Evolutionary conservation across 768 basidiomycete species (phyloP).

Genomic region (Tephrocybe sp.): DNA sequence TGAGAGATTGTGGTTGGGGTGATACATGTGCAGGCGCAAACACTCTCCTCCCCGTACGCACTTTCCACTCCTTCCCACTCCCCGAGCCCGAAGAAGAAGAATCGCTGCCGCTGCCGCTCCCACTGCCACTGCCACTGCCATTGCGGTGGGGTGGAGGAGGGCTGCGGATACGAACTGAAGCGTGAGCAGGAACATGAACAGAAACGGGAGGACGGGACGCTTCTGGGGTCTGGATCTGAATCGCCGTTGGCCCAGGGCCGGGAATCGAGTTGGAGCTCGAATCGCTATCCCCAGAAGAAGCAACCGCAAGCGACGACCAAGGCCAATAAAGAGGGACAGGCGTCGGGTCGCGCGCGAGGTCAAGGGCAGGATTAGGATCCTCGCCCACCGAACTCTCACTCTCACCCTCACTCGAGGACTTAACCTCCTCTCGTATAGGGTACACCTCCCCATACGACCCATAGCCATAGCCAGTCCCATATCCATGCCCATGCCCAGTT

Average conservation of each 20-base stretch:
- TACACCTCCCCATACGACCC: conserved; percentile 5
- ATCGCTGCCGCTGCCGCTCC: neutral
- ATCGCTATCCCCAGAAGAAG: neutral
- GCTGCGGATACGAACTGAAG: too few species aligned
- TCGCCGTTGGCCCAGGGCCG: too few species aligned
- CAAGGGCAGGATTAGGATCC: too few species aligned
- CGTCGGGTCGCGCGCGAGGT: too few species aligned
- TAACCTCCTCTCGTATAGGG: conserved; percentile 2
- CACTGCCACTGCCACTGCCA: too few species aligned
- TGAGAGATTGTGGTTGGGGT: neutral
- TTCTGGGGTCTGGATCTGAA: too few species aligned
- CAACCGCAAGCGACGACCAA: conserved; percentile 11
- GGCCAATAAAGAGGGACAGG: conserved; percentile 16
- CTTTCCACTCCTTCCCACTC: neutral
- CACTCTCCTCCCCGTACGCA: neutral
- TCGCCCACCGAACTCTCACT: neutral
- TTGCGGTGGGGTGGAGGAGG: too few species aligned
- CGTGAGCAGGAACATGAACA: too few species aligned
- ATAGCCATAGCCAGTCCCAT: conserved; percentile 16
- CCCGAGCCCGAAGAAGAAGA: neutral
- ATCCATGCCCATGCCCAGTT: conserved; percentile 23
- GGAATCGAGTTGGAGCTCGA: neutral
- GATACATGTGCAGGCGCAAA: neutral
- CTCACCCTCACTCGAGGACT: neutral
- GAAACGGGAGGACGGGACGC: too few species aligned